Evolutionary conservation across 352 stramenopile genomes (phyloP), one percentile per base, ranked within the genome.

Genomic region (Phytophthora pistaciae): DNA sequence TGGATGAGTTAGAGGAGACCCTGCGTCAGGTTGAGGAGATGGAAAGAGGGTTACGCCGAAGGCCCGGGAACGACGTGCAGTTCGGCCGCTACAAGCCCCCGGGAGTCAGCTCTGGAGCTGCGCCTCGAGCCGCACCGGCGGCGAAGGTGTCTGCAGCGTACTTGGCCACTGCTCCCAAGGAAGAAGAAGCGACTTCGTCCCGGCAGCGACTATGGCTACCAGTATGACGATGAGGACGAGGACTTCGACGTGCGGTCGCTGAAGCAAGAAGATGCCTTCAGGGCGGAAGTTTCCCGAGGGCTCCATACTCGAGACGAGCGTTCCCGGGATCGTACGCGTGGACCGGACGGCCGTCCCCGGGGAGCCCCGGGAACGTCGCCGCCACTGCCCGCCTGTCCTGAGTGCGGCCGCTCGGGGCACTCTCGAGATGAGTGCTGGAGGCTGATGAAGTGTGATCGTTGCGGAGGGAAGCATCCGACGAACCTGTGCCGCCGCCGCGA

Each of bases 11-110:
- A 13, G 60, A 60, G 8, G 48, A 59, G 0, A 66, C 21, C 0
- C 5, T 66, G 29, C 29, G 25, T 6, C 60, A 54, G 10, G 48
- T 66, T 1, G 36, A 66, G n/a, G 60, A 57, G 3, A 53, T 66
- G 60, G 31, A 66, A 1, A 49, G 49, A 1, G 49, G 36, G 0
- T 18, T 60, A 5, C 49, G 50, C 10, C 38, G 52, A 0, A 36
- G n/a, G 1, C 49, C 60, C 0, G 49, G 11, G 5, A 60, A 55
- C 7, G 36, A 67, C n/a, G 1, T 67, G 0, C 50, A 56, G 6
- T 60, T 67, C 3, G 50, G 60, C 0, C 50, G 60, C 0, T 66
- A 33, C 25, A 67, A 60, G 11, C 50, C 49, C 1, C 50, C 13
- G 0, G 31, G 60, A 6, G 18, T 13, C 3, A n/a, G 8, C 16